A percentile compares a stretch with the other conserved stretches of the same genome.
Conservation (phyloP, 116 monocot species). For the Phalaenopsis hybrid region DNA sequence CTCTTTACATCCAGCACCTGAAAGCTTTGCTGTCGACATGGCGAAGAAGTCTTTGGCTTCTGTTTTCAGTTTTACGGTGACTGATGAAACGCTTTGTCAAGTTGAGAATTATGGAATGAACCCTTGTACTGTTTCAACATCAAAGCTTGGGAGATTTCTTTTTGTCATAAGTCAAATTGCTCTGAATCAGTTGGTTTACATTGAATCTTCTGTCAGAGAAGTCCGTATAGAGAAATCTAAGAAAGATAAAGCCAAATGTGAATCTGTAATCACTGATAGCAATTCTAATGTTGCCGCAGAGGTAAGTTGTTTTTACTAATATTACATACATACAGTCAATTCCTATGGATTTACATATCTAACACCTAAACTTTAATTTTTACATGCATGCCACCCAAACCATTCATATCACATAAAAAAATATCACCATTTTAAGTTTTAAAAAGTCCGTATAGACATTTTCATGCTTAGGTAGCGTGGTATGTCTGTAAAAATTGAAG, state of each 20-base stretch:
- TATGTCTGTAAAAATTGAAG: no score
- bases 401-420: no score
- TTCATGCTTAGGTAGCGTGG: no score
- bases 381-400: no score
- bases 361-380: no score
- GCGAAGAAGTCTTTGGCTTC: constrained; percentile 54
- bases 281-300: constrained; percentile 25
- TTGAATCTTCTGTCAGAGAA: constrained; percentile 69
- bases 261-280: constrained; percentile 19
- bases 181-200: constrained; percentile 78
- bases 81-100: constrained; percentile 22
- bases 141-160: constrained; percentile 75
- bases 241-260: constrained; percentile 42
- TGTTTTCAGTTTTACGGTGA: constrained; percentile 33
- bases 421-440: no score
- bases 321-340: not conserved
- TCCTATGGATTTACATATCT: not conserved
- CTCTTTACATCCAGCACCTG: constrained; percentile 74
- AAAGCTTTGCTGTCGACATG: constrained; percentile 66
- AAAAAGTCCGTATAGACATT: no score
- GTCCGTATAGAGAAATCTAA: constrained; percentile 70
- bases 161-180: constrained; percentile 84
- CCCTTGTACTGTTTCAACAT: constrained; percentile 26
- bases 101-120: constrained; percentile 14
- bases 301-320: constrained; percentile 23